A percentile compares a stretch with the other conserved stretches of the same genome.
Evolutionary conservation across 371 early-diverging fungal species (phyloP).

Genomic region (Batkoa obscura): DNA sequence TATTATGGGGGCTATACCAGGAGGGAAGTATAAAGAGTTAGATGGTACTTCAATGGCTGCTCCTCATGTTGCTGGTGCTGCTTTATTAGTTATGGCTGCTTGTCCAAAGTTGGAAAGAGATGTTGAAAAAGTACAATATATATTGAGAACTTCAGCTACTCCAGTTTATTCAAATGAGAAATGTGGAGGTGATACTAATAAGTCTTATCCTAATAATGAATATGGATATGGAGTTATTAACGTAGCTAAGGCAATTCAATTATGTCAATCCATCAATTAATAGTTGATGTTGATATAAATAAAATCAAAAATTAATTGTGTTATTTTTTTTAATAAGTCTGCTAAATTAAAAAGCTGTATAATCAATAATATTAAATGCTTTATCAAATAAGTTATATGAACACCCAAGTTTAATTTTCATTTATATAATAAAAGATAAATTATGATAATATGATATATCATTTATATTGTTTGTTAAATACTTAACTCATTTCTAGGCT

Average conservation of each 20-base stretch:
- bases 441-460: too few relatives aligned
- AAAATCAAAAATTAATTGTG: too few relatives aligned
- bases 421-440: too few relatives aligned
- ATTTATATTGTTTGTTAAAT: too few relatives aligned
- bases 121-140: not conserved
- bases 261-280: too few relatives aligned
- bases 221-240: conserved; percentile 3
- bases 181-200: not conserved
- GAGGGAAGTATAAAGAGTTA: not conserved
- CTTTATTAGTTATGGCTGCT: conserved; percentile 11
- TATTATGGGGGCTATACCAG: conserved; percentile 12
- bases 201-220: conserved; percentile 2
- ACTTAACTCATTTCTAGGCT: not conserved
- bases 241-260: not conserved
- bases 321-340: too few relatives aligned
- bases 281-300: too few relatives aligned
- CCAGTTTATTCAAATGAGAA: not conserved
- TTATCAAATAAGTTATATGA: too few relatives aligned
- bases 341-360: too few relatives aligned
- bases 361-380: too few relatives aligned
- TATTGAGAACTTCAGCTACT: not conserved
- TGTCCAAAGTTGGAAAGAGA: not conserved
- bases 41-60: conserved; percentile 45
- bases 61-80: conserved; percentile 61
- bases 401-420: too few relatives aligned